Percentiles rank a stretch among this genome's conserved stretches.
These are phyloP conservation scores for Neonectria coccinea DNA, from an alignment of 2,329 filamentous ascomycete genomes.

Conservation along the genomic window DNA sequence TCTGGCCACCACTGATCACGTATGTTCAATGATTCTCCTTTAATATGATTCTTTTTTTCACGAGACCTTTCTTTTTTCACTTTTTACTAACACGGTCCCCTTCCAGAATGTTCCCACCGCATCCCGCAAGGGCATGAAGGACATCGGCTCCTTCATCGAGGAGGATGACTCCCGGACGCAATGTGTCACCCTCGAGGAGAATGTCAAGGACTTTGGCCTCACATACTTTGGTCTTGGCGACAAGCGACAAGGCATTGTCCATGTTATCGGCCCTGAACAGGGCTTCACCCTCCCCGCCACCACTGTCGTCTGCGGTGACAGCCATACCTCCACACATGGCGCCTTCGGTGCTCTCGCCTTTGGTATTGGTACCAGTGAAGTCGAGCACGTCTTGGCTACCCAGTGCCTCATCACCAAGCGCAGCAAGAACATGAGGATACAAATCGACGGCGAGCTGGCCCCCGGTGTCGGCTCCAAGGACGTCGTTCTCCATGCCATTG, in stretches of 20 bases:
- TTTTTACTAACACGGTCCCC: slow-evolving; percentile 31
- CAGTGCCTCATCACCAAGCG: slow-evolving; percentile 94
- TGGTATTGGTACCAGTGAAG: slow-evolving; percentile 97
- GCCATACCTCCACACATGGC: slow-evolving; percentile 97
- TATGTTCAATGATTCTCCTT: slow-evolving; percentile 61
- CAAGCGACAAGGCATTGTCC: slow-evolving; percentile 97
- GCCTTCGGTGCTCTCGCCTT: slow-evolving; percentile 95
- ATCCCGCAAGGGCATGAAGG: slow-evolving; percentile 92
- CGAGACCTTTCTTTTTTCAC: not conserved
- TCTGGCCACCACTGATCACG: slow-evolving; percentile 94
- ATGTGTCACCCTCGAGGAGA: slow-evolving; percentile 95
- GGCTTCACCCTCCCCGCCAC: slow-evolving; percentile 98
- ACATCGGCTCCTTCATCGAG: slow-evolving; percentile 92
- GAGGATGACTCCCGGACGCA: slow-evolving; percentile 94
- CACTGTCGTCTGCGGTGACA: slow-evolving; percentile 97
- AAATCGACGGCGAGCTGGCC: slow-evolving; percentile 90
- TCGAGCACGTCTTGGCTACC: slow-evolving; percentile 97
- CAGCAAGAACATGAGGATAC: slow-evolving; percentile 98
- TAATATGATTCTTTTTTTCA: not conserved
- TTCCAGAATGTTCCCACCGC: slow-evolving; percentile 90
- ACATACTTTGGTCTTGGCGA: slow-evolving; percentile 98
- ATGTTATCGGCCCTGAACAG: slow-evolving; percentile 98
- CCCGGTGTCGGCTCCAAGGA: slow-evolving; percentile 97
- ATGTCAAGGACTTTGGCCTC: slow-evolving; percentile 95
- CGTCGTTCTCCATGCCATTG: slow-evolving; percentile 91